A percentile compares a stretch with the other conserved stretches of the same genome.
Conservation (phyloP, 176 grass and related monocot species). For the Chrysopogon serrulatus region DNA sequence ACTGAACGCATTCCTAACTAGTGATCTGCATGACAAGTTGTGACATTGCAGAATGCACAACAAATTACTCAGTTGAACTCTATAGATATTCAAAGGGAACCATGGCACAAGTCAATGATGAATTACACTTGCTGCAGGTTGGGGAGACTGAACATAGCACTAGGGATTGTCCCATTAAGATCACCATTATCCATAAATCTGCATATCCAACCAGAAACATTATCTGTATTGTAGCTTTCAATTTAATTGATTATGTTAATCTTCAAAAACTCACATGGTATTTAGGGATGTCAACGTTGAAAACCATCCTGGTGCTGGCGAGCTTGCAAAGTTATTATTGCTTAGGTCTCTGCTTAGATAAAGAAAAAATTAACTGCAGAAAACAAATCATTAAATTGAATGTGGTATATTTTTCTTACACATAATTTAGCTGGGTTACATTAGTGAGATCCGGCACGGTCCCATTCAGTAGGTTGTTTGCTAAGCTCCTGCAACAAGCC, state of each 20-base stretch:
- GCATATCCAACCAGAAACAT: not conserved
- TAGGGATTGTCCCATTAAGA: conserved; percentile 52
- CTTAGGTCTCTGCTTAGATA: conserved; percentile 51
- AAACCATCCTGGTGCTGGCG: conserved; percentile 51
- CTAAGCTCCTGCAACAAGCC: conserved; percentile 48
- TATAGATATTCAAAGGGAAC: conserved; percentile 8
- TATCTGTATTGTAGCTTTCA: conserved; percentile 3
- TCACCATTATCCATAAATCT: conserved; percentile 45
- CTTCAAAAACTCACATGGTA: conserved; percentile 45
- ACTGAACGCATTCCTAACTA: conserved; percentile 44
- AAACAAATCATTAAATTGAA: not conserved
- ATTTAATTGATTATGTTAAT: conserved; percentile 5
- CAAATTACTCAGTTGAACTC: not conserved
- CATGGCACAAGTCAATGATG: not conserved
- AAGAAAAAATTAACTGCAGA: not conserved
- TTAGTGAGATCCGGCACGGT: conserved; percentile 49
- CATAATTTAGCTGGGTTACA: conserved; percentile 33
- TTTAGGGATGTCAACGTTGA: conserved; percentile 36
- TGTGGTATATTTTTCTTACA: conserved; percentile 46
- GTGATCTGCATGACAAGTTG: conserved; percentile 41
- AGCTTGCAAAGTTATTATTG: conserved; percentile 45
- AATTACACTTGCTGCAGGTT: conserved; percentile 70
- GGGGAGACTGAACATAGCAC: conserved; percentile 40
- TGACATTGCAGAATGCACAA: not conserved
- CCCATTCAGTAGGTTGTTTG: conserved; percentile 40